Conservation (phyloP, 2,329 filamentous ascomycete genomes). For the Trichocomaceae sp. region DNA sequence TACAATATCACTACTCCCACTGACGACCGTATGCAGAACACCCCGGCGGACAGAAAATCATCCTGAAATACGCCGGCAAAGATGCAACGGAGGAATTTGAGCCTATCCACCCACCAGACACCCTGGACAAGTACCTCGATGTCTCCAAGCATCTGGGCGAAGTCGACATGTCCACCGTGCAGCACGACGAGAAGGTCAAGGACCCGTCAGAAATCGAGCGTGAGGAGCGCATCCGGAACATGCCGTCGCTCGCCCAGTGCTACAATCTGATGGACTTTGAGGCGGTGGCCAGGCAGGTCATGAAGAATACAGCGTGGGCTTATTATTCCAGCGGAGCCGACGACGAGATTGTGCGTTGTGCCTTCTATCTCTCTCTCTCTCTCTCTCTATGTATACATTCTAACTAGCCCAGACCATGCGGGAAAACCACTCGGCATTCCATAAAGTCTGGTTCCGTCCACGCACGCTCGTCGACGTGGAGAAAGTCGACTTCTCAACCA, state of each 20-base stretch:
- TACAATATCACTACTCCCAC: constrained; percentile 56
- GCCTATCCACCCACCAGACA: constrained; percentile 83
- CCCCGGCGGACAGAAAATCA: constrained; percentile 84
- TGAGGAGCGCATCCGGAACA: constrained; percentile 64
- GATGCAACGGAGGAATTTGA: constrained; percentile 90
- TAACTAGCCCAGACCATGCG: constrained; percentile 63
- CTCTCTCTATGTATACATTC: constrained; percentile 16
- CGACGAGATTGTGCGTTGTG: constrained; percentile 65
- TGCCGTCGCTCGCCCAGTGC: constrained; percentile 78
- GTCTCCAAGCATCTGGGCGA: constrained; percentile 79
- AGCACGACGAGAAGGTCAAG: constrained; percentile 57
- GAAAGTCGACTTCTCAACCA: constrained; percentile 77
- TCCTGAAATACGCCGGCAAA: constrained; percentile 93
- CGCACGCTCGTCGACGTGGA: constrained; percentile 84
- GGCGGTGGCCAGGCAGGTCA: constrained; percentile 76
- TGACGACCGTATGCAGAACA: constrained; percentile 53
- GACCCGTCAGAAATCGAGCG: constrained; percentile 68
- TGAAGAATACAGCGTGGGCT: constrained; percentile 96
- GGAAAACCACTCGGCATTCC: constrained; percentile 92
- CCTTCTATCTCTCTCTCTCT: constrained; percentile 13
- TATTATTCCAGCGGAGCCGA: constrained; percentile 95
- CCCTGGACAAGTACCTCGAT: constrained; percentile 73
- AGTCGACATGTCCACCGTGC: constrained; percentile 79
- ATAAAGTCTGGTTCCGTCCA: constrained; percentile 96
- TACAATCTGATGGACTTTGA: constrained; percentile 97